phyloP scores from a whole-genome alignment of 2,329 filamentous ascomycete genomes.

The Fusarium sp. region DNA sequence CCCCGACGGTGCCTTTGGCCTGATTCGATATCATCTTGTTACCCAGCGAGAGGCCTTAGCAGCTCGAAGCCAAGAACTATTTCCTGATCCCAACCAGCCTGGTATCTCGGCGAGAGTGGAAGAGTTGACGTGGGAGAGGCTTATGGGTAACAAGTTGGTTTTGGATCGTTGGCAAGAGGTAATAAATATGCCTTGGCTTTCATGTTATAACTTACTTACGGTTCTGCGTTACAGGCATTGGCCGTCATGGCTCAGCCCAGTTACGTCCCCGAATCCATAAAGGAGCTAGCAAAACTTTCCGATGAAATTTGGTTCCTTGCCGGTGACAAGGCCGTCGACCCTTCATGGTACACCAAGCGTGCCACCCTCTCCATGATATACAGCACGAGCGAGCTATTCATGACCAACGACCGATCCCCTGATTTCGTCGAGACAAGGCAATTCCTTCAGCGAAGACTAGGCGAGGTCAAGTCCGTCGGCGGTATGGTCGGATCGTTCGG shows the following conservation, averaged over 20 bases:
- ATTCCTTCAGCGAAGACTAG: constrained; percentile 80
- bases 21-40: constrained; percentile 81
- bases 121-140: constrained; percentile 76
- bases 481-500: constrained; percentile 70
- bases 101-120: constrained; percentile 73
- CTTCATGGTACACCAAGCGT: constrained; percentile 82
- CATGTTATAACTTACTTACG: constrained; percentile 17
- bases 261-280: constrained; percentile 78
- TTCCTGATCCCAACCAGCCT: constrained; percentile 50
- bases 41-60: constrained; percentile 71
- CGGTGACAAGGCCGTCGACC: constrained; percentile 83
- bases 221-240: constrained; percentile 69
- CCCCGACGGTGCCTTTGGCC: constrained; percentile 79
- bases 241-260: constrained; percentile 88
- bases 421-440: constrained; percentile 80
- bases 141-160: constrained; percentile 77
- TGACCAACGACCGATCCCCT: constrained; percentile 85
- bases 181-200: constrained; percentile 41
- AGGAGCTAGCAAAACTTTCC: constrained; percentile 81
- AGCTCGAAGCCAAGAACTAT: constrained; percentile 49
- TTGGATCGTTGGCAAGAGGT: constrained; percentile 89
- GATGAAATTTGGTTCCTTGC: constrained; percentile 93
- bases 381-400: constrained; percentile 86
- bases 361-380: constrained; percentile 65
- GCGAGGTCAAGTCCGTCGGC: constrained; percentile 72